Conservation (phyloP, 805 yeast species). For the Pachysolen tannophilus region DNA sequence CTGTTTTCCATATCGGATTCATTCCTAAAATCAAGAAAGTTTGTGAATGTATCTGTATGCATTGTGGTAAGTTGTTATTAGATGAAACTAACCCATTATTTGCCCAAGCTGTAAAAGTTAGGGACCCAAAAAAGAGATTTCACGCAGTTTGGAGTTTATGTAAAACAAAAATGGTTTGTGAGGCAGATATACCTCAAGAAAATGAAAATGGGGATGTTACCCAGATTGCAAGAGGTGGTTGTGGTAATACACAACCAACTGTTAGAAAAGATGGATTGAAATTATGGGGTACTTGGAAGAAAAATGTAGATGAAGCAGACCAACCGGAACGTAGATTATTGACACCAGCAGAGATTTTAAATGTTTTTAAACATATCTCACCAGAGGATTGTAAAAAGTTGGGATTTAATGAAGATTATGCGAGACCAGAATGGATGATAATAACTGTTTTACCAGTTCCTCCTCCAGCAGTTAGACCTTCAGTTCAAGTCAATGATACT, state of each 20-base stretch:
- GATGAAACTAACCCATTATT: constrained; percentile 79
- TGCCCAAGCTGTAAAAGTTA: constrained; percentile 81
- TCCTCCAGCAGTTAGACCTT: constrained; percentile 99
- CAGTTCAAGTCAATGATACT: constrained; percentile 95
- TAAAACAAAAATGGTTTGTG: constrained; percentile 92
- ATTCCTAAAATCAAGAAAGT: constrained; percentile 89
- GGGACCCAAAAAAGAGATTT: constrained; percentile 93
- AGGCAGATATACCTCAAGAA: constrained; percentile 69
- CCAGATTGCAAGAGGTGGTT: constrained; percentile 79
- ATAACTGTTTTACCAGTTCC: constrained; percentile 98
- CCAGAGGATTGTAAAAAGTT: constrained; percentile 72
- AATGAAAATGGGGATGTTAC: constrained; percentile 38
- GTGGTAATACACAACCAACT: constrained; percentile 96
- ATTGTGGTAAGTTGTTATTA: constrained; percentile 88
- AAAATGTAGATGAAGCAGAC: constrained; percentile 67
- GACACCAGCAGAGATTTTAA: constrained; percentile 81
- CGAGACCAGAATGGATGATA: constrained; percentile 98
- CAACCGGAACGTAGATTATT: constrained; percentile 89
- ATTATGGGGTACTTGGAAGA: constrained; percentile 98
- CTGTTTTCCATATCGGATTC: constrained; percentile 96
- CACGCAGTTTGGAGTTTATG: constrained; percentile 94
- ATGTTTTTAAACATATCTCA: constrained; percentile 86
- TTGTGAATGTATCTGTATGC: constrained; percentile 96
- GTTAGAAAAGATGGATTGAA: constrained; percentile 94
- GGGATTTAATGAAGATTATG: constrained; percentile 92